Evolutionary conservation across 2,329 filamentous ascomycete genomes (phyloP).

Genomic region (Phoma sp.): DNA sequence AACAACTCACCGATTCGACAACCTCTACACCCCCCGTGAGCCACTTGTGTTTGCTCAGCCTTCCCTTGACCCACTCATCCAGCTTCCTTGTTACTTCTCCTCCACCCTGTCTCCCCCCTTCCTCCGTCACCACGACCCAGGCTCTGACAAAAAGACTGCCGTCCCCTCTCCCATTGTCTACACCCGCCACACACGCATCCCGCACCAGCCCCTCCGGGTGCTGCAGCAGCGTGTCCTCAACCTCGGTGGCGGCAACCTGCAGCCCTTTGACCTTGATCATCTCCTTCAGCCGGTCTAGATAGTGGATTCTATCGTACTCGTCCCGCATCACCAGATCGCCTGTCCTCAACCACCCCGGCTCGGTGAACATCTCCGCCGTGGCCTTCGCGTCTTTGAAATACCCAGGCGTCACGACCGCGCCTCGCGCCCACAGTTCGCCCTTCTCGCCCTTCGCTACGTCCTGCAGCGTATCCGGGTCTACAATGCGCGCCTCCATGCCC

Average conservation of each 20-base stretch:
- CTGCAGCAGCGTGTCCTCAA: constrained; percentile 54
- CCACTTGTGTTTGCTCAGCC: constrained; percentile 40
- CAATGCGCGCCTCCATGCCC: constrained; percentile 38
- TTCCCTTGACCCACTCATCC: constrained; percentile 28
- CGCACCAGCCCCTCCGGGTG: constrained; percentile 44
- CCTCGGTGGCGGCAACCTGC: constrained; percentile 58
- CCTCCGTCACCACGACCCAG: constrained; percentile 36
- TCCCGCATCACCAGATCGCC: constrained; percentile 39
- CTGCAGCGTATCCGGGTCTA: constrained; percentile 33
- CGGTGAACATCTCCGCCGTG: constrained; percentile 36
- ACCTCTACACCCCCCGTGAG: constrained; percentile 39
- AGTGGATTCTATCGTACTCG: constrained; percentile 32
- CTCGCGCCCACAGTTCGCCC: constrained; percentile 38
- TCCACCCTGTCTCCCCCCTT: constrained; percentile 23
- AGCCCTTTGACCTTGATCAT: constrained; percentile 59
- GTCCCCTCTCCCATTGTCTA: constrained; percentile 38
- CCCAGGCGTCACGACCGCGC: constrained; percentile 38
- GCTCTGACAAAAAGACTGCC: constrained; percentile 38
- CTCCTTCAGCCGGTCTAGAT: constrained; percentile 50
- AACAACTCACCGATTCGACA: constrained; percentile 33
- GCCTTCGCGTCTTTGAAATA: constrained; percentile 40
- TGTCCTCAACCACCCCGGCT: constrained; percentile 37
- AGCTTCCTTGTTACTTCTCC: constrained; percentile 26
- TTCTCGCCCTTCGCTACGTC: constrained; percentile 33
- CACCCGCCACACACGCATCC: constrained; percentile 42